Base-by-base conservation (phyloP, 2,329 filamentous ascomycete species). In the Davidsoniella virescens region DNA sequence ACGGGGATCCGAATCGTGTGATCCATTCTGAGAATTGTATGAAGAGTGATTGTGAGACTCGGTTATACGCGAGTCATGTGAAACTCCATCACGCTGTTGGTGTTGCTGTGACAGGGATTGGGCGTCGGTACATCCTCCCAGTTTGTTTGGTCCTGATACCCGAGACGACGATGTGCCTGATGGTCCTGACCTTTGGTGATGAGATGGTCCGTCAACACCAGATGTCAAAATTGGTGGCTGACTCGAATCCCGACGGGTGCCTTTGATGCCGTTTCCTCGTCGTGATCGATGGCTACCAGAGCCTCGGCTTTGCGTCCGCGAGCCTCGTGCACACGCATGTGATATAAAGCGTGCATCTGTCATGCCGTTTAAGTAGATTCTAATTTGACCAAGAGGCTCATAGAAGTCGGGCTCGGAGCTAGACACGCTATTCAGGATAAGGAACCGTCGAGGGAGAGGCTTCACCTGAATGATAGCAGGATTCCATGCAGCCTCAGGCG, bases 401-500 rank as follows among this genome's bases (percentile, higher is more conserved):
- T 56, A 41, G 43, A 66, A 63, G 52, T 62, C 61, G 50, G 63
- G 63, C 1, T 63, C 60, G 44, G 66, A 64, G 55, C 61, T 61
- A 16, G 59, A 58, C 18, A 59, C 55, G 12, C 64, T 55, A 42
- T 67, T 61, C 16, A 77, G 62, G 26, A 67, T 53, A 10, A 41
- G 59, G 39, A 78, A 70, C 55, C 67, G 71, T 54, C 67, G 69
- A 0, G 70, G 73, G 10, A 79, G 64, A 1, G 73, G 67, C 59
- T 77, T 80, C 36, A 67, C 65, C 46, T 72, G 71, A 39, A 71
- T 66, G 10, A 68, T 61, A 5, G 73, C 75, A 12, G 78, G 73
- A 51, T 72, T 69, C 79, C 80, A 85, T 14, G 78, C 74, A 36
- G 73, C 71, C 36, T 76, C 71, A 1, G 81, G 79, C 4, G 72